A percentile compares a stretch with the other conserved stretches of the same genome.
Conservation (phyloP, 2,329 filamentous ascomycete genomes). For the Colletotrichum horii region DNA sequence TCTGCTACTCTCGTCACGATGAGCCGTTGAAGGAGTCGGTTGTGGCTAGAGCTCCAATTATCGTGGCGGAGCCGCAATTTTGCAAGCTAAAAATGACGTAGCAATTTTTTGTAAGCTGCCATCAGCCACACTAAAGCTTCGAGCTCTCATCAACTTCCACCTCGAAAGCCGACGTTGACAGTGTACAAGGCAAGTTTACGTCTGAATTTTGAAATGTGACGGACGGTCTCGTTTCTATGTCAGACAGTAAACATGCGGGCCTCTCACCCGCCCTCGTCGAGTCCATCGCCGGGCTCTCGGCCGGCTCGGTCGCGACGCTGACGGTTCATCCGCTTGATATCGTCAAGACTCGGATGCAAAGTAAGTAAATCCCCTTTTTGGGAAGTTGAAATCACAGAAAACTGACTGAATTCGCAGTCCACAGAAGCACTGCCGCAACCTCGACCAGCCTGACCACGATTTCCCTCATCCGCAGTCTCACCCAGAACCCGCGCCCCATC, state of each 20-base stretch:
- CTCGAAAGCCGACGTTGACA: background rate
- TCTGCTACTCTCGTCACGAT: background rate
- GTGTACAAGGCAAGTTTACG: background rate
- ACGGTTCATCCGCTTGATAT: slow-evolving; percentile 92
- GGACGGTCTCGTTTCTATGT: slow-evolving; percentile 44
- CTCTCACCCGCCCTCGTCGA: slow-evolving; percentile 82
- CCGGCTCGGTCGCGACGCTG: slow-evolving; percentile 85
- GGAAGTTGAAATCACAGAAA: background rate
- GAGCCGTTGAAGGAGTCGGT: background rate
- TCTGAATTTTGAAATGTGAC: slow-evolving; percentile 10
- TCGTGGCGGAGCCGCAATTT: slow-evolving; percentile 14
- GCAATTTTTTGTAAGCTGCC: slow-evolving; percentile 1
- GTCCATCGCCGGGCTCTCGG: slow-evolving; percentile 86
- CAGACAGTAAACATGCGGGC: slow-evolving; percentile 56
- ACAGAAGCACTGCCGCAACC: slow-evolving; percentile 48
- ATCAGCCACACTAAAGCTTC: slow-evolving; percentile 12
- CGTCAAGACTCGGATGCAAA: slow-evolving; percentile 94
- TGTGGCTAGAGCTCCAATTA: slow-evolving; percentile 15
- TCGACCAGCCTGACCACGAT: slow-evolving; percentile 51
- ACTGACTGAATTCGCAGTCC: slow-evolving; percentile 42
- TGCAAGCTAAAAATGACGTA: slow-evolving; percentile 15
- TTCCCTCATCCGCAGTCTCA: slow-evolving; percentile 56
- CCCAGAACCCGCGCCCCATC: slow-evolving; percentile 58
- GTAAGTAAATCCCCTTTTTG: slow-evolving; percentile 48
- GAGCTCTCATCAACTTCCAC: background rate